Evolutionary conservation across 495 filamentous ascomycete species (phyloP).

Genomic region (Pyrenopolyporus hunteri): DNA sequence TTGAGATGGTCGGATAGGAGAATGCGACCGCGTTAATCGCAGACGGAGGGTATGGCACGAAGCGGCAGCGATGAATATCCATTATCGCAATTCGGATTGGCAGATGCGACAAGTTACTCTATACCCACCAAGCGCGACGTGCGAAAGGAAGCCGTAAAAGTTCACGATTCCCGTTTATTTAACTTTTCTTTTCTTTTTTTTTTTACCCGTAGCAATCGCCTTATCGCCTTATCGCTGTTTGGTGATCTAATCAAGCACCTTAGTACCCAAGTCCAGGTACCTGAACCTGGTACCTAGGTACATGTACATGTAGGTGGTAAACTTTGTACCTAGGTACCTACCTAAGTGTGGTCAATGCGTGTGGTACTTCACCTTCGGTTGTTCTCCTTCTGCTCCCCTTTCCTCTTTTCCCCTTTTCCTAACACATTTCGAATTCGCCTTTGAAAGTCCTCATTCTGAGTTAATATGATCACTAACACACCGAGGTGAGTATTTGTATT

Average conservation of each 20-base stretch:
- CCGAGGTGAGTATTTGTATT: too few species aligned
- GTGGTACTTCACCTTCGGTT: too few species aligned
- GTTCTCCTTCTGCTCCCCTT: too few species aligned
- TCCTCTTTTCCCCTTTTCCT: too few species aligned
- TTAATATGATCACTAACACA: too few species aligned
- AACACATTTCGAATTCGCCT: too few species aligned
- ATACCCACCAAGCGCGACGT: neutral
- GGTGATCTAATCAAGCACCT: neutral
- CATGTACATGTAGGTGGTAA: neutral
- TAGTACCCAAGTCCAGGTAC: neutral
- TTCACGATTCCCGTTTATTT: neutral
- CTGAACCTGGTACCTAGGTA: neutral
- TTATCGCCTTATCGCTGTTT: neutral
- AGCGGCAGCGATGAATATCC: constrained; percentile 97
- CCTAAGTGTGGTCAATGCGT: too few species aligned
- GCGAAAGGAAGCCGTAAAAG: neutral
- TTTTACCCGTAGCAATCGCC: constrained; percentile 16
- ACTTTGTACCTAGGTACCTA: neutral
- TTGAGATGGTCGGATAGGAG: constrained; percentile 74
- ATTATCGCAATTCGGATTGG: constrained; percentile 55
- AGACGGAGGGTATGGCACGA: constrained; percentile 91
- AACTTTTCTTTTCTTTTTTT: constrained; percentile 24
- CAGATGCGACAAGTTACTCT: neutral
- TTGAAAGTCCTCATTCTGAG: too few species aligned
- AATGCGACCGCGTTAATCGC: constrained; percentile 95